Conservation (phyloP, 1,139 yeast species). For the Nadsonia commutata region DNA sequence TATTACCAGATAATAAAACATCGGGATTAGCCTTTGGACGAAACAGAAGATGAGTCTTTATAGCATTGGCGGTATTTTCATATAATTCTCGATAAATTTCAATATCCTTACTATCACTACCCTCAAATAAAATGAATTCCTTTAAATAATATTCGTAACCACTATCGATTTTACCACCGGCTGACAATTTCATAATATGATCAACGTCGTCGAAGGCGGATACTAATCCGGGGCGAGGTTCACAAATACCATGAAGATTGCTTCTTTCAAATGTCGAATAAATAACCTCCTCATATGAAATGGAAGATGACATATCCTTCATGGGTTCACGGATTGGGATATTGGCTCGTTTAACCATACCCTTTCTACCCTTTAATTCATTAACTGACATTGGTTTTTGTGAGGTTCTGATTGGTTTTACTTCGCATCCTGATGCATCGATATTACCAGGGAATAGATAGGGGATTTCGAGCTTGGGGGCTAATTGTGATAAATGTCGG, state of each 20-base stretch:
- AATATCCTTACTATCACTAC: conserved; percentile 20
- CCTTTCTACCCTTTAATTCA: not conserved
- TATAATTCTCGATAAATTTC: conserved; percentile 24
- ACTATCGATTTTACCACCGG: conserved; percentile 57
- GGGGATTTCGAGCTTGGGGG: conserved; percentile 20
- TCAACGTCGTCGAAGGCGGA: not conserved
- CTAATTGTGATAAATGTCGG: conserved; percentile 24
- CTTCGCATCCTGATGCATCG: conserved; percentile 37
- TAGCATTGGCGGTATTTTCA: conserved; percentile 24
- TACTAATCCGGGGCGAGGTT: not conserved
- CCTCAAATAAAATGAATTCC: conserved; percentile 37
- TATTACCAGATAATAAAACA: conserved; percentile 30
- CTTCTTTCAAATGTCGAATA: not conserved
- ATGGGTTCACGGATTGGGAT: too few relatives aligned
- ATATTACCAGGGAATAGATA: conserved; percentile 31
- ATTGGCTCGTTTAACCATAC: not conserved
- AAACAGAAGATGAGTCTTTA: conserved; percentile 29
- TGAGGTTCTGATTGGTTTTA: not conserved
- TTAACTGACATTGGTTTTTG: conserved; percentile 1
- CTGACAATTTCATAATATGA: conserved; percentile 15
- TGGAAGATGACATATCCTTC: not conserved
- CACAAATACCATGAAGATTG: not conserved
- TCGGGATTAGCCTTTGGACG: conserved; percentile 33
- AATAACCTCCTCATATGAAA: not conserved
- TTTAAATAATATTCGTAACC: conserved; percentile 56